phyloP scores from a whole-genome alignment of 1,284 basidiomycete species.

The Testicularia cyperi region DNA sequence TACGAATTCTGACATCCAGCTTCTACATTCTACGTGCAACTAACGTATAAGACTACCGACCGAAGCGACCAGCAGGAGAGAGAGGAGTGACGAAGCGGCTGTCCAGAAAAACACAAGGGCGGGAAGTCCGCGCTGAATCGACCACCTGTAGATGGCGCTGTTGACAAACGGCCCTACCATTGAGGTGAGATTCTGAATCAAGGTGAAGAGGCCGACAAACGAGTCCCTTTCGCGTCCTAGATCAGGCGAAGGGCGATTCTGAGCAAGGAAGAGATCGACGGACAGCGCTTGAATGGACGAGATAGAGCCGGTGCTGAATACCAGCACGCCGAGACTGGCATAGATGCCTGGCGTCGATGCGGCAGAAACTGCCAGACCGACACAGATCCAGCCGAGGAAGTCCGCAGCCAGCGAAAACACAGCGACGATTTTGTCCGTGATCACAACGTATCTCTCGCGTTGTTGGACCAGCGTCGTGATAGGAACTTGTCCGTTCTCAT shows the following conservation, averaged over 20 bases:
- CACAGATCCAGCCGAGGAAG: constrained; percentile 6
- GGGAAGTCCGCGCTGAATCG: constrained; percentile 10
- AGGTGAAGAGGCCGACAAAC: constrained; percentile 21
- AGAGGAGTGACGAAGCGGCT: constrained; percentile 1
- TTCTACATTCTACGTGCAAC: no score
- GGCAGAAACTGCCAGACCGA: constrained; percentile 17
- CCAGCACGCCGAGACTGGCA: constrained; percentile 10
- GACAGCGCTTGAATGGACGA: constrained; percentile 19
- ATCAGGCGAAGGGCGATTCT: constrained; percentile 15
- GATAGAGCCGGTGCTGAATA: constrained; percentile 7
- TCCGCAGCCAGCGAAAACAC: constrained; percentile 8
- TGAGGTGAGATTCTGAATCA: constrained; percentile 3
- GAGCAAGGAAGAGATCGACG: constrained; percentile 30
- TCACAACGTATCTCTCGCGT: constrained; percentile 20
- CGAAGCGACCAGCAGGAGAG: constrained; percentile 7
- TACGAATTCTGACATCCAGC: no score
- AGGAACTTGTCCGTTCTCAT: neutral
- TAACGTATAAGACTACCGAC: no score
- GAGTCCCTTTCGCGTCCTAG: constrained; percentile 20
- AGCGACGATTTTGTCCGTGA: constrained; percentile 19
- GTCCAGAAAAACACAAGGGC: constrained; percentile 22
- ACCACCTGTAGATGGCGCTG: constrained; percentile 21
- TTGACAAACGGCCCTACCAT: constrained; percentile 20
- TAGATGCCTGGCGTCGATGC: constrained; percentile 13
- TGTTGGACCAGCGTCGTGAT: constrained; percentile 1